phyloP scores from a whole-genome alignment of 306 rosid genomes.

The Ceratonia siliqua region DNA sequence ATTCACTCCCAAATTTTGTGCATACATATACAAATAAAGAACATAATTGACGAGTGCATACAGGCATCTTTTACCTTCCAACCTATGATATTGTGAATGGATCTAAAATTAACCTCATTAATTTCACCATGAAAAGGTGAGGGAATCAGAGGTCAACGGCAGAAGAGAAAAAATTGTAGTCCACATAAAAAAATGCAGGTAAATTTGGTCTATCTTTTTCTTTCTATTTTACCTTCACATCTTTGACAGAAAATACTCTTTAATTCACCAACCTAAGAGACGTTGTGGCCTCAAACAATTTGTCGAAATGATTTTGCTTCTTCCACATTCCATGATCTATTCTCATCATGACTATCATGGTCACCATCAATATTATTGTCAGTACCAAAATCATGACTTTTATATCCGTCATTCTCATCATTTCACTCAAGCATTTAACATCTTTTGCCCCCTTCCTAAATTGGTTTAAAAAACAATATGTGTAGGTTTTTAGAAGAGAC shows the following conservation, averaged over 20 bases:
- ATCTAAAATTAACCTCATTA: slow-evolving; percentile 34
- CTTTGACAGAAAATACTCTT: slow-evolving; percentile 26
- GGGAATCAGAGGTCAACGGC: slow-evolving; percentile 73
- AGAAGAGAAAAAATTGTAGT: slow-evolving; percentile 76
- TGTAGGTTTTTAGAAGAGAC: slow-evolving; percentile 84
- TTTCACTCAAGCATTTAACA: slow-evolving; percentile 19
- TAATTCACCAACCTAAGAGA: slow-evolving; percentile 54
- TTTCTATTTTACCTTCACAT: background rate
- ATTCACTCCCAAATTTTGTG: background rate
- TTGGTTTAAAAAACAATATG: slow-evolving; percentile 15
- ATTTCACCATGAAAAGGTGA: slow-evolving; percentile 57
- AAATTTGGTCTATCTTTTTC: slow-evolving; percentile 27
- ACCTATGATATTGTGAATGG: slow-evolving; percentile 20
- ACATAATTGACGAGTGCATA: slow-evolving; percentile 14
- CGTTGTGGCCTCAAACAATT: slow-evolving; percentile 38
- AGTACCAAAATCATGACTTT: slow-evolving; percentile 41
- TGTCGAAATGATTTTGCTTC: slow-evolving; percentile 43
- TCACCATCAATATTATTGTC: slow-evolving; percentile 36
- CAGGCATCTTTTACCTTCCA: slow-evolving; percentile 26
- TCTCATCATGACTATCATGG: slow-evolving; percentile 41
- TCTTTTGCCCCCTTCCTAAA: background rate
- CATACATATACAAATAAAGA: background rate
- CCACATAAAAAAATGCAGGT: slow-evolving; percentile 87
- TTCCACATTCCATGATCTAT: slow-evolving; percentile 33
- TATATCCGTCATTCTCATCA: slow-evolving; percentile 8